These are phyloP conservation scores for Cytospora mali DNA, from an alignment of 2,329 filamentous ascomycete genomes.

Conservation along the genomic window DNA sequence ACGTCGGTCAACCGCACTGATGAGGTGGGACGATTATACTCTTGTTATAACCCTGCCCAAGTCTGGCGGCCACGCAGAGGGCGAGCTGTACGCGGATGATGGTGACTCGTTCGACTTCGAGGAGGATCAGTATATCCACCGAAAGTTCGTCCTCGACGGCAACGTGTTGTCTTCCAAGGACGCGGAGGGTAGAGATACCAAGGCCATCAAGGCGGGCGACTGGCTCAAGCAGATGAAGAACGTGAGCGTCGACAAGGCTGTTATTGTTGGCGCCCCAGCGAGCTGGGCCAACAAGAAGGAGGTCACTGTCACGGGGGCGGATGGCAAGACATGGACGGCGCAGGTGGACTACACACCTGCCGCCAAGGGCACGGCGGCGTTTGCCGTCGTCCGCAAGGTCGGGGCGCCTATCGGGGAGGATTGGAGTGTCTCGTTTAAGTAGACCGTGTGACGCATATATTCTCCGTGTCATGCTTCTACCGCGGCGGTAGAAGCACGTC, in stretches of 20 bases:
- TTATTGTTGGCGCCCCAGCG: constrained; percentile 78
- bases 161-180: constrained; percentile 71
- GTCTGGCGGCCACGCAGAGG: constrained; percentile 66
- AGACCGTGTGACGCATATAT: not conserved
- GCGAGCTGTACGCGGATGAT: constrained; percentile 88
- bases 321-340: constrained; percentile 55
- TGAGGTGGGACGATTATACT: constrained; percentile 95
- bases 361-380: constrained; percentile 50
- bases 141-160: constrained; percentile 69
- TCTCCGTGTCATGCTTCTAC: not conserved
- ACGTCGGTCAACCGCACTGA: constrained; percentile 80
- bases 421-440: constrained; percentile 50
- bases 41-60: constrained; percentile 75
- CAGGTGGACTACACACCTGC: constrained; percentile 62
- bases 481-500: no score
- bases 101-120: constrained; percentile 91
- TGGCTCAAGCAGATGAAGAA: constrained; percentile 80
- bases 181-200: constrained; percentile 55
- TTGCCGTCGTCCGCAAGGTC: constrained; percentile 55
- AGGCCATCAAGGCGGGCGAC: constrained; percentile 65
- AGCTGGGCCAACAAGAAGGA: constrained; percentile 68
- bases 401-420: constrained; percentile 56
- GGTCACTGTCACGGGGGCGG: constrained; percentile 57
- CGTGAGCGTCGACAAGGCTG: constrained; percentile 80
- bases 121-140: constrained; percentile 84